Evolutionary conservation across 495 filamentous ascomycete genomes (phyloP).

Genomic region (Viridothelium virens): DNA sequence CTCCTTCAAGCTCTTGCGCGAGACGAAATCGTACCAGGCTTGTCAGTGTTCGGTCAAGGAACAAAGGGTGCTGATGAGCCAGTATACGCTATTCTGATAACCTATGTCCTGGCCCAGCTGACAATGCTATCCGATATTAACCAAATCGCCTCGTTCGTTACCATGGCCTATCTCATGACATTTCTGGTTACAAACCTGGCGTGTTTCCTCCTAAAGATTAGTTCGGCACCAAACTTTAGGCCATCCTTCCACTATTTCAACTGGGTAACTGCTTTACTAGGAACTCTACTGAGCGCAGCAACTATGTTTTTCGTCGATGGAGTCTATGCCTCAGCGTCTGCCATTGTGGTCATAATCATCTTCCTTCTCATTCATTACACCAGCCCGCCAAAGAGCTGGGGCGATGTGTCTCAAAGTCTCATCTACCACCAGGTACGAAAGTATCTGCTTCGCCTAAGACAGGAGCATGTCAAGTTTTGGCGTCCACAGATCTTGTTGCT

Average conservation of each 20-base stretch:
- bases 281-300: slow-evolving; percentile 62
- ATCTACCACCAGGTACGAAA: slow-evolving; percentile 92
- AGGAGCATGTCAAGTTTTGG: slow-evolving; percentile 92
- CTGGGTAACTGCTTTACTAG: slow-evolving; percentile 70
- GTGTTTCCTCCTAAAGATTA: slow-evolving; percentile 80
- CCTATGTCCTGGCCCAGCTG: slow-evolving; percentile 66
- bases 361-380: slow-evolving; percentile 81
- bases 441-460: slow-evolving; percentile 70
- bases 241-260: slow-evolving; percentile 85
- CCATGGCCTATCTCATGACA: slow-evolving; percentile 79
- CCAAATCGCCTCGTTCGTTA: slow-evolving; percentile 78
- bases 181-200: slow-evolving; percentile 76
- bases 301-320: slow-evolving; percentile 91
- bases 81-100: slow-evolving; percentile 66
- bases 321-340: slow-evolving; percentile 67
- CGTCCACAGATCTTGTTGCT: slow-evolving; percentile 77
- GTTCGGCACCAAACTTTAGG: slow-evolving; percentile 87
- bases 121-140: slow-evolving; percentile 82
- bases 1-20: slow-evolving; percentile 76
- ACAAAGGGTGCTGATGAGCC: slow-evolving; percentile 70
- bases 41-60: slow-evolving; percentile 68
- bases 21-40: slow-evolving; percentile 70
- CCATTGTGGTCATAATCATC: slow-evolving; percentile 62
- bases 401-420: slow-evolving; percentile 79
- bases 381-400: slow-evolving; percentile 80